Base-by-base conservation (phyloP, 352 stramenopile genomes). In the Poterioochromonas sp. region DNA sequence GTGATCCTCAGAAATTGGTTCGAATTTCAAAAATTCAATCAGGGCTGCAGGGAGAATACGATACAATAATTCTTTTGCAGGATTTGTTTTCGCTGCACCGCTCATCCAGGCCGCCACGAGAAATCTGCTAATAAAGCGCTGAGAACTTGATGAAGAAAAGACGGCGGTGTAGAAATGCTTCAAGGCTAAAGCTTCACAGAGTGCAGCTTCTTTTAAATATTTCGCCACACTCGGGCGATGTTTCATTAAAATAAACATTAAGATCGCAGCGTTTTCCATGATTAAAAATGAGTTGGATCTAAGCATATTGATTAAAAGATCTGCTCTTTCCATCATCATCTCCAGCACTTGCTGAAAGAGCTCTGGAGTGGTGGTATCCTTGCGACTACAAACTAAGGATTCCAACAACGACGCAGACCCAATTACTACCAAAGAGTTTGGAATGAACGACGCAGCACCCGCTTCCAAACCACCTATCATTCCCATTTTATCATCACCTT, bases 51-150 rank as follows among this genome's bases (percentile, higher is more conserved):
- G 93, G 3, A 98, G 84, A 44, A 97, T 94, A 11, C 91, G 86
- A 15, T 85, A 81, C 37, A 98, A 80, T 1, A 97, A 84, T 76
- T 90, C 87, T 74, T 95, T 95, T 49, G 92, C 94, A 41, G 86
- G 80, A 71, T 83, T 86, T 76, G 82, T 58, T 29, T 79, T 79
- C 39, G 84, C 81, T 62, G 95, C 87, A 71, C 95, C 89, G 58
- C 89, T 93, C 87, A 97, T 93, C 92, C 92, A 98, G 15, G 97
- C 81, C 22, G 90, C 94, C 26, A 96, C 93, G n/a, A 97, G 80
- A 83, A 96, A 97, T 44, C 93, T 88, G 78, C 87, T 95, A 8
- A 97, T 88, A 65, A 91, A 96, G 18, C 93, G 85, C 80, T 97
- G 90, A 65, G 95, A 91, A 73, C 90, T 93, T n/a, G 88, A 90